Conservation (phyloP, 129 eudicot species). For the Flaveria brownii region DNA sequence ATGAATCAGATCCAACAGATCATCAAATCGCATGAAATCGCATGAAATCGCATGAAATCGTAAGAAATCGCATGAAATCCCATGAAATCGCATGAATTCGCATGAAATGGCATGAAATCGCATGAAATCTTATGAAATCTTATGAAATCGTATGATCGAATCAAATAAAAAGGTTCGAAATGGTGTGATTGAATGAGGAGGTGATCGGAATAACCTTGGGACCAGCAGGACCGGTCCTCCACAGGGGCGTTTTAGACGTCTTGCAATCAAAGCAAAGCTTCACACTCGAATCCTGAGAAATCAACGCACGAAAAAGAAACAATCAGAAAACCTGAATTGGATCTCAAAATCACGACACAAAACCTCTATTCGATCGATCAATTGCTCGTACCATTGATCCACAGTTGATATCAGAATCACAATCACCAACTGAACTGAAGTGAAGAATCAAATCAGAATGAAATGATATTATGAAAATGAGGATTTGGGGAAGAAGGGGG, state of each 20-base stretch:
- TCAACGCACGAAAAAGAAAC: background rate
- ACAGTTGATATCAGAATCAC: background rate
- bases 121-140: too few relatives aligned
- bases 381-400: conserved; percentile 1
- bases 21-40: background rate
- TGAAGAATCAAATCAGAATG: background rate
- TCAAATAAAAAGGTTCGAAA: background rate
- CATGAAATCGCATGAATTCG: background rate
- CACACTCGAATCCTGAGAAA: conserved; percentile 27
- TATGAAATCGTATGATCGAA: background rate
- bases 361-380: background rate
- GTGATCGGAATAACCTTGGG: conserved; percentile 47
- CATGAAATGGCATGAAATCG: background rate
- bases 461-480: background rate
- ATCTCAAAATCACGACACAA: background rate
- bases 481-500: too few relatives aligned
- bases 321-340: background rate
- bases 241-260: conserved; percentile 65
- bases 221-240: conserved; percentile 77
- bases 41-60: too few relatives aligned
- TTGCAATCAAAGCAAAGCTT: conserved; percentile 63
- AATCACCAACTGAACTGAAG: too few relatives aligned
- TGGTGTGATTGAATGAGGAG: background rate
- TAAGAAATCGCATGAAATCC: too few relatives aligned
- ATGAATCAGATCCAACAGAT: background rate